Conservation (phyloP, 352 stramenopile genomes). For the Phytophthora lateralis region DNA sequence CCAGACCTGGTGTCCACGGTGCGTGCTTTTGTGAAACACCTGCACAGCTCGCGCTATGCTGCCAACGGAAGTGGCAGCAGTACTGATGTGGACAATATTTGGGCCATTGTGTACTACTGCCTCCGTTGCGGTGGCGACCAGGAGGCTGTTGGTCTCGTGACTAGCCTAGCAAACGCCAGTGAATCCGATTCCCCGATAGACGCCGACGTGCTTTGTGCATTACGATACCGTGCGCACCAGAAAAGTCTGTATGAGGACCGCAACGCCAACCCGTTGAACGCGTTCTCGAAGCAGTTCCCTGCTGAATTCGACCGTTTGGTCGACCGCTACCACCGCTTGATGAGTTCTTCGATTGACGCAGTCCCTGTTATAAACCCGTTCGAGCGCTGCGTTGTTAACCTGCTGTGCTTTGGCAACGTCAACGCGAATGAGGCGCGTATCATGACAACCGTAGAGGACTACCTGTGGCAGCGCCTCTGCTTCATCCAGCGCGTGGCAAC, state of each 20-base stretch:
- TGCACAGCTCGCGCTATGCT: slow-evolving; percentile 73
- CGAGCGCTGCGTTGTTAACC: slow-evolving; percentile 82
- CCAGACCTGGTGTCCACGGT: slow-evolving; percentile 74
- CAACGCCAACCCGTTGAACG: slow-evolving; percentile 40
- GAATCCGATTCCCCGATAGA: slow-evolving; percentile 52
- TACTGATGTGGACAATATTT: slow-evolving; percentile 63
- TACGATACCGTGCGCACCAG: slow-evolving; percentile 70
- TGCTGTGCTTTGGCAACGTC: slow-evolving; percentile 79
- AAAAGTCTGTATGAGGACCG: slow-evolving; percentile 51
- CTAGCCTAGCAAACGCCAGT: slow-evolving; percentile 43
- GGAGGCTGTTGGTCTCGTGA: slow-evolving; percentile 67
- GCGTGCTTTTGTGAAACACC: slow-evolving; percentile 76
- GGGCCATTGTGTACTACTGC: slow-evolving; percentile 83
- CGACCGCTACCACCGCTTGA: slow-evolving; percentile 73
- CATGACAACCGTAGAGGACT: slow-evolving; percentile 85
- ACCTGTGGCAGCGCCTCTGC: slow-evolving; percentile 84
- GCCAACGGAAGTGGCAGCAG: slow-evolving; percentile 38
- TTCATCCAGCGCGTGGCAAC: slow-evolving; percentile 66
- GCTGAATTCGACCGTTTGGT: slow-evolving; percentile 63
- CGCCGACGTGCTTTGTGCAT: slow-evolving; percentile 54
- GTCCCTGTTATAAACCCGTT: slow-evolving; percentile 76
- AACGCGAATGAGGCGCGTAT: slow-evolving; percentile 80
- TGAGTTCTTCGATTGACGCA: slow-evolving; percentile 74
- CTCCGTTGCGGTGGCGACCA: slow-evolving; percentile 74
- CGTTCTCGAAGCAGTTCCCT: slow-evolving; percentile 77